phyloP scores from a whole-genome alignment of 2,329 filamentous ascomycete genomes.

The Curvularia verruculosa region DNA sequence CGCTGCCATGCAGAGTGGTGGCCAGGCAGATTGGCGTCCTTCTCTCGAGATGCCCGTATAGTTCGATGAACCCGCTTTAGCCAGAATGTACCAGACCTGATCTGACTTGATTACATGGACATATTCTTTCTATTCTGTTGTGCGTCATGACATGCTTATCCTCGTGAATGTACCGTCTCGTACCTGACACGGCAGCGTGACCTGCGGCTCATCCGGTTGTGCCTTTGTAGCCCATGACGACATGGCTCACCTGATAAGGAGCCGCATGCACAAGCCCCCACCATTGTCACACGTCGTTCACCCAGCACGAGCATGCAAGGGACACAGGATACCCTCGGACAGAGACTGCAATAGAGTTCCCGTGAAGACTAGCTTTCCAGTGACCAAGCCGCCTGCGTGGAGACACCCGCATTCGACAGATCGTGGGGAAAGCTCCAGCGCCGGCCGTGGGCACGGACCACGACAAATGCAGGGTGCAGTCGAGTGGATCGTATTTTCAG shows the following conservation, averaged over 20 bases:
- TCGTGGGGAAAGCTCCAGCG: slow-evolving; percentile 23
- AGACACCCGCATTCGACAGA: slow-evolving; percentile 6
- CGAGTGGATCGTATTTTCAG: slow-evolving; percentile 22
- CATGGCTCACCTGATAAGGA: slow-evolving; percentile 31
- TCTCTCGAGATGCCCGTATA: slow-evolving; percentile 28
- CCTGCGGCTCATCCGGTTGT: slow-evolving; percentile 36
- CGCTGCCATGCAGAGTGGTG: neutral
- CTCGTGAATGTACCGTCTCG: slow-evolving; percentile 17
- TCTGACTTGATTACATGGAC: slow-evolving; percentile 6
- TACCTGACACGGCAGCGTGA: slow-evolving; percentile 38
- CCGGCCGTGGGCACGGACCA: slow-evolving; percentile 24
- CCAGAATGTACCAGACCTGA: slow-evolving; percentile 28
- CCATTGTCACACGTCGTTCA: neutral
- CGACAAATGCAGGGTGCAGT: slow-evolving; percentile 22
- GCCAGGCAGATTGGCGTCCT: slow-evolving; percentile 14
- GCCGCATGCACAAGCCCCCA: neutral
- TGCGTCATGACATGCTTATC: slow-evolving; percentile 7
- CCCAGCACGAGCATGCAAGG: neutral
- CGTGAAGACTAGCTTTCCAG: neutral
- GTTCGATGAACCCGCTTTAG: slow-evolving; percentile 28
- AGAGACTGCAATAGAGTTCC: neutral
- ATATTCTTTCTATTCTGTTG: neutral
- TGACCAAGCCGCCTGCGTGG: slow-evolving; percentile 4
- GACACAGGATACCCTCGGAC: neutral
- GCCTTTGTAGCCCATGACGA: slow-evolving; percentile 43